Percentiles rank a stretch among this genome's conserved stretches.
These are phyloP conservation scores for Phytophthora lateralis DNA, from an alignment of 352 stramenopile species.

Conservation along the genomic window DNA sequence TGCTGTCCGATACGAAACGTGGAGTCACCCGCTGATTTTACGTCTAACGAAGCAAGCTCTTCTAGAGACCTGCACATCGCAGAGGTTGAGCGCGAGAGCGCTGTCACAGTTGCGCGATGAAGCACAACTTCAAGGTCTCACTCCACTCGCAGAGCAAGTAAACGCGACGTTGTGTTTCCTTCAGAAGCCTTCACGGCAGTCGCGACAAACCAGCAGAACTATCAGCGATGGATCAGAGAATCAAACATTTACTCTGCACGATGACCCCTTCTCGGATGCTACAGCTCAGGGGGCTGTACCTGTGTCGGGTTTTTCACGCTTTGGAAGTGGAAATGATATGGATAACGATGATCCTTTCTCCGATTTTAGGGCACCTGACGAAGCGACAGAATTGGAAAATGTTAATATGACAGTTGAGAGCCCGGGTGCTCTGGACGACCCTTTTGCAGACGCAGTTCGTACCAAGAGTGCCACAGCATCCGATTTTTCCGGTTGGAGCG, in stretches of 20 bases:
- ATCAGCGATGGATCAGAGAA: constrained; percentile 2
- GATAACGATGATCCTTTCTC: constrained; percentile 21
- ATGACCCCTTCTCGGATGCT: constrained; percentile 13
- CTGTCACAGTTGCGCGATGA: constrained; percentile 46
- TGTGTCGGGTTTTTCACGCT: neutral
- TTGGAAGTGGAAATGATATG: neutral
- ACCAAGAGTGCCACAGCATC: constrained; percentile 3
- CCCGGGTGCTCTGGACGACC: constrained; percentile 1
- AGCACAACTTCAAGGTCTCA: constrained; percentile 30
- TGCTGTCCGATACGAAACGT: constrained; percentile 32
- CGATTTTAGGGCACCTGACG: constrained; percentile 18
- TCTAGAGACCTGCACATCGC: constrained; percentile 50
- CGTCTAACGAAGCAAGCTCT: constrained; percentile 65
- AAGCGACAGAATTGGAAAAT: neutral
- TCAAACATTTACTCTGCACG: constrained; percentile 5
- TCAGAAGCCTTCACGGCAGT: constrained; percentile 7
- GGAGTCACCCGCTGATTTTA: constrained; percentile 46
- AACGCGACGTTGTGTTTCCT: constrained; percentile 44
- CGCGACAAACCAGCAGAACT: neutral
- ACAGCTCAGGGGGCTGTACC: neutral
- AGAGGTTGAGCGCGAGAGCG: constrained; percentile 49
- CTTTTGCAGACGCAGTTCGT: constrained; percentile 16
- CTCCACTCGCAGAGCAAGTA: constrained; percentile 42
- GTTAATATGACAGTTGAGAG: neutral
- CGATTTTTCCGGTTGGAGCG: constrained; percentile 12